These are phyloP conservation scores for Schwanniomyces sp. DNA, from an alignment of 805 yeast species.

Conservation along the genomic window DNA sequence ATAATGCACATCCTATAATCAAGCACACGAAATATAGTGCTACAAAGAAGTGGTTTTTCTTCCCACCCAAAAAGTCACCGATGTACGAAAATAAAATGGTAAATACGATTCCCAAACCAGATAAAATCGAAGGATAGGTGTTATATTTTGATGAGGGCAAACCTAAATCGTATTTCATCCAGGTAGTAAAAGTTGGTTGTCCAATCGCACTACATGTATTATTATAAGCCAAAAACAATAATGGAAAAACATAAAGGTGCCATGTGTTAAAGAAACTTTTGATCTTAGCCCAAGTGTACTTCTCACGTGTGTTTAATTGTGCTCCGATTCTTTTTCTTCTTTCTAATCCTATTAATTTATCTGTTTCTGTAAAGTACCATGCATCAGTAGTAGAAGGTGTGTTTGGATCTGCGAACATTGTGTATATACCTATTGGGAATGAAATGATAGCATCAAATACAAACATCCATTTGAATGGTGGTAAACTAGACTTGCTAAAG, in stretches of 20 bases:
- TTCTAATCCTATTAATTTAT: conserved; percentile 46
- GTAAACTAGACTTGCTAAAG: conserved; percentile 18
- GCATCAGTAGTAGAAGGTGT: conserved; percentile 35
- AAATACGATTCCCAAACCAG: conserved; percentile 25
- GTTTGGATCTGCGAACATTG: conserved; percentile 32
- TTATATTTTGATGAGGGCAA: conserved; percentile 30
- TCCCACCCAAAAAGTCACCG: conserved; percentile 34
- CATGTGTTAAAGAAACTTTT: conserved; percentile 46
- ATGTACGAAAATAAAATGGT: conserved; percentile 23
- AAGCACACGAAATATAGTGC: conserved; percentile 36
- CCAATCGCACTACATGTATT: conserved; percentile 28
- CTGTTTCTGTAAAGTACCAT: conserved; percentile 27
- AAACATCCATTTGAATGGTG: conserved; percentile 36
- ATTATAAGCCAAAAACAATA: conserved; percentile 36
- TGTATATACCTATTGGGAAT: conserved; percentile 30
- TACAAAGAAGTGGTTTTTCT: conserved; percentile 36
- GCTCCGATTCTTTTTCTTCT: conserved; percentile 44
- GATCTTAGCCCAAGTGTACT: conserved; percentile 40
- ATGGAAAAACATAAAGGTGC: conserved; percentile 49
- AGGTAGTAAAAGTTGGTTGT: conserved; percentile 39
- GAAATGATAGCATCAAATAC: conserved; percentile 34
- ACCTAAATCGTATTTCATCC: conserved; percentile 32
- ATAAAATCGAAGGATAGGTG: conserved; percentile 28
- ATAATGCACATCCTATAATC: conserved; percentile 41
- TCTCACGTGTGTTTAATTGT: conserved; percentile 40